Evolutionary conservation across 2,329 filamentous ascomycete species (phyloP), one percentile per base, ranked within the genome.

Genomic region (Aspergillus hiratsukae): DNA sequence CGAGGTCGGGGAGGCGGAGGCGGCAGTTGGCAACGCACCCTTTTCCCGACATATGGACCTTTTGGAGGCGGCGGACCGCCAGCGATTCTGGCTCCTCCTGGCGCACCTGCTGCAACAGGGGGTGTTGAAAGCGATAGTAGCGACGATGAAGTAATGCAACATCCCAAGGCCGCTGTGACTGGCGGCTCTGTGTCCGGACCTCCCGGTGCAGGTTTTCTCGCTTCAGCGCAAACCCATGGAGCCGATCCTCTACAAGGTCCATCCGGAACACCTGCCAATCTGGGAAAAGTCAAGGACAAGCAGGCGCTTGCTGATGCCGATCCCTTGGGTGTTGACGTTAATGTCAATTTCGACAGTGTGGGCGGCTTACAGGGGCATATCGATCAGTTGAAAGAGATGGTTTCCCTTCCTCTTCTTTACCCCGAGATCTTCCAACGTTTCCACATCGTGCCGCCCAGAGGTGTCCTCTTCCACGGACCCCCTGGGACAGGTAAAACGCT

Each of bases 381-480:
- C 69, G 91, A 97, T 70, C 91, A 97, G 73, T 81, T 99, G 60
- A 97, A 99, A 75, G 94, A 99, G 76, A 99, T 99, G 94, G 93
- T 99, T 19, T 89, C 93, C 63, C 82, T 99, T 58, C 94, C 94
- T 2, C 78, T 99, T 21, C 83, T 97, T 5, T 99, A 99, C 68
- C 94, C 94, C 0, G 94, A 99, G 72, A 86, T 97, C 45, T 99
- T 97, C 73, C 82, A 87, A 61, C 87, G 87, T 60, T 96, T 97
- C 73, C 88, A 96, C 63, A 91, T 97, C 58, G 96, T 92, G 1
- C 94, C 94, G 10, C 94, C 94, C 11, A 86, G 95, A 53, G 94
- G 94, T 72, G 95, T 99, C 2, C 76, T 99, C 58, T 99, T 99
- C 75, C 94, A 99, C 71, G 94, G 94, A 35, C 94, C 94, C 53